Evolutionary conservation across 2,329 filamentous ascomycete genomes (phyloP), one percentile per base, ranked within the genome.

Genomic region (Pseudophaeomoniella oleicola): DNA sequence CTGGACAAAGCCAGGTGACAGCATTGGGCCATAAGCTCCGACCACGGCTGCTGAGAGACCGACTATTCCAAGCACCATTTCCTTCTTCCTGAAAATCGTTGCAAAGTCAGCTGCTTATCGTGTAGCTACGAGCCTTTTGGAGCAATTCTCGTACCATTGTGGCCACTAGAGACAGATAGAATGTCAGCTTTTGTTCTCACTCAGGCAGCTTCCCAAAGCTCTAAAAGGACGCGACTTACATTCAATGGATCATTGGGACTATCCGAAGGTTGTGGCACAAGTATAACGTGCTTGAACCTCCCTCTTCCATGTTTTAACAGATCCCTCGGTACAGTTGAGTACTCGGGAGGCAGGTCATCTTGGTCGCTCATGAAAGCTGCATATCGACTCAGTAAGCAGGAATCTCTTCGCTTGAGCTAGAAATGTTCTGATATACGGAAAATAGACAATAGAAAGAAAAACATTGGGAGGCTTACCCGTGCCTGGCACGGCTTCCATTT

Each of bases 21-120:
- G 58, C 65, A 69, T 69, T 1, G 65, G 65, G 1, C 65, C 65
- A 40, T 65, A 69, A 2, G 65, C 65, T 19, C 66, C 66, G 3
- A 68, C 63, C 0, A 69, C 60, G 4, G 58, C 60, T 2, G 65
- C 63, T 0, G 59, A 58, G 33, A 68, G 54, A 19, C 59, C 58
- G 3, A 64, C 59, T 42, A 67, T 62, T 37, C 61, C 47, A 16
- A 67, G 56, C 22, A 66, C 56, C 5, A 58, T 37, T 44, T 67
- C 64, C 42, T 67, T 67, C 38, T 57, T 53, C 22, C 22, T 27
- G 22, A n/a, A 27, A 27, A n/a, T 6, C 22, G 6, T 27, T 9
- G 22, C 22, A n/a, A n/a, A n/a, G n/a, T n/a, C n/a, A n/a, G n/a
- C n/a, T n/a, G n/a, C n/a, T n/a, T n/a, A n/a, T n/a, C n/a, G n/a